Conservation (phyloP, 345 rosid species). For the Camelina laxa region DNA sequence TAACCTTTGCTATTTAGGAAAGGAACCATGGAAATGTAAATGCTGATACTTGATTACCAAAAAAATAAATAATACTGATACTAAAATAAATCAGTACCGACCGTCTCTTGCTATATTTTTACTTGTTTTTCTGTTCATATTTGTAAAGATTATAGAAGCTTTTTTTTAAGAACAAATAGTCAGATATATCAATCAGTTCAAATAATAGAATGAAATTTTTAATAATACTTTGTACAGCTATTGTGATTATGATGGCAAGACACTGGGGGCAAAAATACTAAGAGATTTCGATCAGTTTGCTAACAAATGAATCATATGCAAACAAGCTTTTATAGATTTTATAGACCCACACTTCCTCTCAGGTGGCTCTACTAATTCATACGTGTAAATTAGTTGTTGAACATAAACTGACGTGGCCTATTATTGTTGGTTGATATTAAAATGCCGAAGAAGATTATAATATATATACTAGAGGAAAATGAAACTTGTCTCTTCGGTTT, state of each 20-base stretch:
- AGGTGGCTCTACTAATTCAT: not conserved
- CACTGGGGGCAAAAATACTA: not conserved
- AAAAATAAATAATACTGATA: too few species aligned
- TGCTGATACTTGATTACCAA: too few species aligned
- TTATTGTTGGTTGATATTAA: not conserved
- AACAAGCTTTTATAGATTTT: not conserved
- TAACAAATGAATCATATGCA: not conserved
- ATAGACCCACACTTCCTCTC: not conserved
- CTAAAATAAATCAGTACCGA: too few species aligned
- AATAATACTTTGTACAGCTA: not conserved
- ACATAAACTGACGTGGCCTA: not conserved
- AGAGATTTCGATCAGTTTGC: not conserved
- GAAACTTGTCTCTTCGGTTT: slow-evolving; percentile 5
- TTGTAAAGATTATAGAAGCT: too few species aligned
- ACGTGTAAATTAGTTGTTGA: not conserved
- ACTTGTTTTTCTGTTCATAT: too few species aligned
- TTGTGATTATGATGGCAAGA: not conserved
- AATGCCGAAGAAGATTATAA: not conserved
- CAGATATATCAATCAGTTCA: not conserved
- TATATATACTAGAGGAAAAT: not conserved
- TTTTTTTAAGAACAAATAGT: too few species aligned
- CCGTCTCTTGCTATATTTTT: too few species aligned
- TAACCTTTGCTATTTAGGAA: too few species aligned
- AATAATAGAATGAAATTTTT: not conserved
- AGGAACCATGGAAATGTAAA: too few species aligned